phyloP scores from a whole-genome alignment of 441 rosid species.

The Hura crepitans region DNA sequence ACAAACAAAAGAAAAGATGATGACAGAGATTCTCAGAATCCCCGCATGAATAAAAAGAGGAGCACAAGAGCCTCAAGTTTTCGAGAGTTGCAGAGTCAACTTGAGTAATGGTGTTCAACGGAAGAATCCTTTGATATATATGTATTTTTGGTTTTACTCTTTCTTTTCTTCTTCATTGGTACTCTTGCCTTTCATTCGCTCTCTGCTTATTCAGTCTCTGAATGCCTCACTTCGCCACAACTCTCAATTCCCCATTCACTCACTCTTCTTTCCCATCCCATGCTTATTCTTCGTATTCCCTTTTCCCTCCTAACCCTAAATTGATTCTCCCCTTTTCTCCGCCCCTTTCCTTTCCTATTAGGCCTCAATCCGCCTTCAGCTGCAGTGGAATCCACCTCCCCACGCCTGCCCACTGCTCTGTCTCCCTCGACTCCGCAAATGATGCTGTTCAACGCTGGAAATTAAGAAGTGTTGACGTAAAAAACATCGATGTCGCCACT shows the following conservation, averaged over 20 bases:
- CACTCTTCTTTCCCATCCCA: conserved; percentile 18
- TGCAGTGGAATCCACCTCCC: conserved; percentile 38
- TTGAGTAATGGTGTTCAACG: too few relatives aligned
- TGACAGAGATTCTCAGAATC: too few relatives aligned
- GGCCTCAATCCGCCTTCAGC: conserved; percentile 1
- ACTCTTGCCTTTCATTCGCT: neutral
- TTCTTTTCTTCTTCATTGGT: neutral
- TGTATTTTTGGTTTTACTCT: neutral
- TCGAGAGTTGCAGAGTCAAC: too few relatives aligned
- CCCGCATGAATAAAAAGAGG: too few relatives aligned
- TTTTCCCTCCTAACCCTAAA: conserved; percentile 31
- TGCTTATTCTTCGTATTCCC: conserved; percentile 20
- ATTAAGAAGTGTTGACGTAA: conserved; percentile 30
- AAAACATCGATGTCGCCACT: conserved; percentile 72
- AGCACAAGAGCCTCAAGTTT: too few relatives aligned
- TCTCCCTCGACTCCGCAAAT: conserved; percentile 22
- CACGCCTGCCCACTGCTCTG: conserved; percentile 23
- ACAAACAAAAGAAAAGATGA: too few relatives aligned
- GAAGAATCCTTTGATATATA: neutral
- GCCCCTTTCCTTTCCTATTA: neutral
- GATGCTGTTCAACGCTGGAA: conserved; percentile 26
- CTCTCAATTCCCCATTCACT: conserved; percentile 38
- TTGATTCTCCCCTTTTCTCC: conserved; percentile 25
- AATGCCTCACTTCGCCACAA: conserved; percentile 53
- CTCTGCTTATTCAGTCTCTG: conserved; percentile 20